A percentile compares a stretch with the other conserved stretches of the same genome.
Conservation (phyloP, 768 basidiomycete genomes). For the Jaapia argillacea region DNA sequence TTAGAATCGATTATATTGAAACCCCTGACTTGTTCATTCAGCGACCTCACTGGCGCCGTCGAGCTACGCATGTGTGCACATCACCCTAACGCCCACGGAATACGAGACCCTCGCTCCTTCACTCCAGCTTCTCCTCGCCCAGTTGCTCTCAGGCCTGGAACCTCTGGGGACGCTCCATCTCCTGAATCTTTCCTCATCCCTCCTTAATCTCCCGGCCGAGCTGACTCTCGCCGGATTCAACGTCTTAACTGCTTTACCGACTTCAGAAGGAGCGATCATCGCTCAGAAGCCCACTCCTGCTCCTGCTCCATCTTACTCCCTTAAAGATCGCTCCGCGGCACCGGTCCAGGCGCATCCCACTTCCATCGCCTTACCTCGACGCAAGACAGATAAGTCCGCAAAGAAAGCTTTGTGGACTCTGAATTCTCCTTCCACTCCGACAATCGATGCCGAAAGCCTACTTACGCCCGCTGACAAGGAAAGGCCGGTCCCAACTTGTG, state of each 20-base stretch:
- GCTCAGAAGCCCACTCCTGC: constrained; percentile 62
- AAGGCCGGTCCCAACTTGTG: constrained; percentile 70
- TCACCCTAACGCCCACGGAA: constrained; percentile 54
- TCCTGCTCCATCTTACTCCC: constrained; percentile 27
- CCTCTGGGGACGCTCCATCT: constrained; percentile 66
- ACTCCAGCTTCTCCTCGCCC: constrained; percentile 44
- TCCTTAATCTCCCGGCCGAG: constrained; percentile 40
- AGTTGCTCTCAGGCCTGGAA: constrained; percentile 47
- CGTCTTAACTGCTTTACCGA: constrained; percentile 32
- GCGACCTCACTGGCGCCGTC: constrained; percentile 47
- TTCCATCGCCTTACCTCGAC: constrained; percentile 23
- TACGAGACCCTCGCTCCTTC: constrained; percentile 48
- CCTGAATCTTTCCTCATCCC: constrained; percentile 36
- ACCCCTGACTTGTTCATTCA: constrained; percentile 18
- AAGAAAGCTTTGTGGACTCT: constrained; percentile 90
- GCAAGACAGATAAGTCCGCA: constrained; percentile 49
- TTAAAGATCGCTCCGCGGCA: constrained; percentile 24
- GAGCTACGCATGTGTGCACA: constrained; percentile 54
- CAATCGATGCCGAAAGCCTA: constrained; percentile 76
- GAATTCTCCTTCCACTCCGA: constrained; percentile 54
- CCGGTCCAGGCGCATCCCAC: constrained; percentile 1
- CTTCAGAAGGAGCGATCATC: constrained; percentile 34
- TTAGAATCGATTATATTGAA: neutral
- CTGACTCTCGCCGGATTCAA: constrained; percentile 61
- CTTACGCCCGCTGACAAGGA: constrained; percentile 76